These are phyloP conservation scores for Wickerhamomyces sydowiorum DNA, from an alignment of 805 yeast genomes.

Conservation along the genomic window DNA sequence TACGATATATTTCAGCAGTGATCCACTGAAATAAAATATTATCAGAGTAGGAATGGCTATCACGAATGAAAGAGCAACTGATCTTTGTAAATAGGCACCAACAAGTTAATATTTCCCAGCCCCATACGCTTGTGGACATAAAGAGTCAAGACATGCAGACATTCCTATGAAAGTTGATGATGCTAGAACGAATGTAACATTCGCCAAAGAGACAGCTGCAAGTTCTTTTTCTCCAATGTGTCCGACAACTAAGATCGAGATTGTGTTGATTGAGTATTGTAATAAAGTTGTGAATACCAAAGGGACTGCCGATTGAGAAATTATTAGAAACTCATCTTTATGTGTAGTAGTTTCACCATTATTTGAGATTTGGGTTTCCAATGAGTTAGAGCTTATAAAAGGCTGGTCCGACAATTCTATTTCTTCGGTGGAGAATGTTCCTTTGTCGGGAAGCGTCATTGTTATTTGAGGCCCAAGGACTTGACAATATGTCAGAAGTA, in stretches of 20 bases:
- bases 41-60: constrained; percentile 41
- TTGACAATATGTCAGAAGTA: neutral
- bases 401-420: neutral
- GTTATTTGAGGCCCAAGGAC: too few relatives aligned
- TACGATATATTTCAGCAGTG: constrained; percentile 37
- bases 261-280: constrained; percentile 68
- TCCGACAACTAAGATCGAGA: constrained; percentile 73
- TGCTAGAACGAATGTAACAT: constrained; percentile 69
- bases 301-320: constrained; percentile 45
- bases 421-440: neutral
- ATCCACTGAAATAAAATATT: constrained; percentile 58
- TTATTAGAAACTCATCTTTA: constrained; percentile 23
- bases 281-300: constrained; percentile 64
- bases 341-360: neutral
- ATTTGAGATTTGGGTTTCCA: too few relatives aligned
- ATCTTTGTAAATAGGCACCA: constrained; percentile 61
- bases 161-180: constrained; percentile 64
- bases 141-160: constrained; percentile 68
- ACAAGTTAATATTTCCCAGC: constrained; percentile 57
- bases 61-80: constrained; percentile 51
- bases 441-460: constrained; percentile 3
- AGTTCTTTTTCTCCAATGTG: constrained; percentile 65
- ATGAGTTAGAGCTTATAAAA: neutral
- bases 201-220: constrained; percentile 69
- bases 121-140: constrained; percentile 74